Evolutionary conservation across 2,329 filamentous ascomycete species (phyloP), one percentile per base, ranked within the genome.

Genomic region (Aspergillus sp.): DNA sequence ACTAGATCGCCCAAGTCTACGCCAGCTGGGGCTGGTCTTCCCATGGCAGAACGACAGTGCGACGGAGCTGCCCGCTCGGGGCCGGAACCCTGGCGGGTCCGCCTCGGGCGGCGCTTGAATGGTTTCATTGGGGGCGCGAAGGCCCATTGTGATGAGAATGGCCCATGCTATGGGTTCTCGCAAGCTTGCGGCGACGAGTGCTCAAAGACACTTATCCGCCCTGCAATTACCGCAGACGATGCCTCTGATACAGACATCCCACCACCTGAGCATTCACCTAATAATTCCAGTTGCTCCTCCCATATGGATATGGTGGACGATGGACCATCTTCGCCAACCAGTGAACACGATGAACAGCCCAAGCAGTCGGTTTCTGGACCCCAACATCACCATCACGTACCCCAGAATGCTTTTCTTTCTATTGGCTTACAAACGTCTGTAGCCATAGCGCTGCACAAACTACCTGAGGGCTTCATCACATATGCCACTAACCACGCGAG

Each of bases 401-500:
- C 93, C 0, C 88, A 90, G 60, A 98, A 98, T 68, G 91, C 91
- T 5, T 99, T 97, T 73, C 81, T 98, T 61, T 90, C 90, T 52
- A 95, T 98, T 59, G 93, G 95, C n/a, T 84, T 99, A 1, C 95
- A 99, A 74, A 98, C 95, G 0, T 93, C 91, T 15, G 88, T 97
- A 50, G 95, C 95, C 5, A 98, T 99, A 62, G 92, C 93, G 7
- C 80, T 99, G 1, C 95, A 99, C 79, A 99, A 99, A 72, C 89
- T 98, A 36, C 95, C 95, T 1, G 95, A 89, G 73, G 86, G 85
- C 39, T 88, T 88, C 74, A 88, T 99, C 65, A 98, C 93, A 1
- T 99, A 96, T 72, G 93, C 95, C 9, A 97, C 95, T 9, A 99
- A 98, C 74, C 95, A 99, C 71, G 93, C 92, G 12, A 98, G 93